Conservation (phyloP, 2,329 filamentous ascomycete genomes). For the Ophiocordyceps sinensis region DNA sequence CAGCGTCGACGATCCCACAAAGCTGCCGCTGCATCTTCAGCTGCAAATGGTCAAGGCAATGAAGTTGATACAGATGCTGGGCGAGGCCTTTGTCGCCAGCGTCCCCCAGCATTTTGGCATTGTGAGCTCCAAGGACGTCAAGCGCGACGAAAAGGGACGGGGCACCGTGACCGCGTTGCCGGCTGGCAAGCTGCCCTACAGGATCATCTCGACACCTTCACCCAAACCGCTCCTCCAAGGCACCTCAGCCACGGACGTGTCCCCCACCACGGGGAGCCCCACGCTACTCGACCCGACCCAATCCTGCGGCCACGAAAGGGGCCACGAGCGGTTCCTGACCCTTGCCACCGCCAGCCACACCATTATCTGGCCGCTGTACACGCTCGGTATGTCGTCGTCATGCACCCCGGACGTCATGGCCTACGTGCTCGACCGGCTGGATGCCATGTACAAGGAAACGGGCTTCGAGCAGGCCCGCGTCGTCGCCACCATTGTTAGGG, state of each 20-base stretch:
- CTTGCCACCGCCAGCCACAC: slow-evolving; percentile 32
- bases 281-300: too few relatives aligned
- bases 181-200: too few relatives aligned
- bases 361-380: slow-evolving; percentile 35
- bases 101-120: slow-evolving; percentile 35
- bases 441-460: slow-evolving; percentile 29
- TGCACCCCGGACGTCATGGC: slow-evolving; percentile 24
- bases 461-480: slow-evolving; percentile 13
- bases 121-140: slow-evolving; percentile 22
- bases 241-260: too few relatives aligned
- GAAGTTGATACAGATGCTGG: slow-evolving; percentile 22
- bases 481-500: too few relatives aligned
- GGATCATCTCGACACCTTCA: too few relatives aligned
- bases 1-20: slow-evolving; percentile 13
- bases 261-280: too few relatives aligned
- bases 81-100: slow-evolving; percentile 28
- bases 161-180: too few relatives aligned
- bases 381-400: slow-evolving; percentile 31
- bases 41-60: slow-evolving; percentile 22
- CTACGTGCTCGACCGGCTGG: slow-evolving; percentile 30
- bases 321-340: slow-evolving; percentile 30
- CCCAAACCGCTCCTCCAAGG: too few relatives aligned
- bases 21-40: slow-evolving; percentile 16
- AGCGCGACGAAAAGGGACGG: too few relatives aligned
- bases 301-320: too few relatives aligned